A percentile compares a stretch with the other conserved stretches of the same genome.
Evolutionary conservation across 768 basidiomycete species (phyloP).

Genomic region (Clavaria fumosa): DNA sequence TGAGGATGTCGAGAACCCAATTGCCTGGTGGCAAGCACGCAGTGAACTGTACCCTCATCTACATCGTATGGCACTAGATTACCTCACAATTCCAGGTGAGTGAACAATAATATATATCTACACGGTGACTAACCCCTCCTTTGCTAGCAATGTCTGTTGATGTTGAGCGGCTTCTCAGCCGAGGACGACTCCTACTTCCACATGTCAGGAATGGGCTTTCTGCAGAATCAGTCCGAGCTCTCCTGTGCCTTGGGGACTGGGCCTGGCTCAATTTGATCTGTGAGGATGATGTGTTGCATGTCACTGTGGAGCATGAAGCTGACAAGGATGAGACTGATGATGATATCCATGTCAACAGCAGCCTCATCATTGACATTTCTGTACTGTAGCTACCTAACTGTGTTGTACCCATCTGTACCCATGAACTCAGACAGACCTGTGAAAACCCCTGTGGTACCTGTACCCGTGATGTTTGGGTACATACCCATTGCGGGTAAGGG

Average conservation of each 20-base stretch:
- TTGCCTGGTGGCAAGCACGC: conserved; percentile 19
- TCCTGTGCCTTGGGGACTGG: conserved; percentile 7
- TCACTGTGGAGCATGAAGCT: not conserved
- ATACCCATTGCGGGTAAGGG: conserved; percentile 5
- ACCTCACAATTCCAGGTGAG: not conserved
- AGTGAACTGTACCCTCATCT: conserved; percentile 15
- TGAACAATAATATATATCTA: not conserved
- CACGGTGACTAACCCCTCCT: not conserved
- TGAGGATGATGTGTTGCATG: not conserved
- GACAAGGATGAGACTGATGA: not conserved
- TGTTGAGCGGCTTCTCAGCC: conserved; percentile 5
- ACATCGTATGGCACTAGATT: conserved; percentile 16
- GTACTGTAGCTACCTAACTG: not conserved
- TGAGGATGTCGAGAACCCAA: conserved; percentile 13
- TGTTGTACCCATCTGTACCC: not conserved
- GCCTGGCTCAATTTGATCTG: not conserved
- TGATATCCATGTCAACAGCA: not conserved
- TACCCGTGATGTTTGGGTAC: conserved; percentile 6
- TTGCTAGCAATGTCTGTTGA: conserved; percentile 4
- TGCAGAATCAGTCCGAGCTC: not conserved
- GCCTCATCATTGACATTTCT: not conserved
- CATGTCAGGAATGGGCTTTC: conserved; percentile 3
- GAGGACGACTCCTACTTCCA: conserved; percentile 1
- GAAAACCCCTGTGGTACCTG: not conserved
- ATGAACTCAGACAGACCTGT: conserved; percentile 1